Percentiles rank a stretch among this genome's conserved stretches.
phyloP scores from a whole-genome alignment of 1,139 yeast genomes.

The Kodamaea alishanica region DNA sequence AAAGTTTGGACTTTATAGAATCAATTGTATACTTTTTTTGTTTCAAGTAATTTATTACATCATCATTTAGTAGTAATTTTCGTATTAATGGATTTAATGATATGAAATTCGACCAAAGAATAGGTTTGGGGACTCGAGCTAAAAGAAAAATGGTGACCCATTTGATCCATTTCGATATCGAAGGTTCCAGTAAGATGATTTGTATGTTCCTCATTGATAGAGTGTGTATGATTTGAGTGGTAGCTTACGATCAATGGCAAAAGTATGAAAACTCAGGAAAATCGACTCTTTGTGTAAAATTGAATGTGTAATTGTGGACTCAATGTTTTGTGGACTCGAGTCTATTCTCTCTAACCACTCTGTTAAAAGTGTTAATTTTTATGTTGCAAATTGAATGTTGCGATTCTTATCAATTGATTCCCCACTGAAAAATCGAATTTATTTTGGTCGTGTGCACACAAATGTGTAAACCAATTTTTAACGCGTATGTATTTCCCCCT shows the following conservation, averaged over 20 bases:
- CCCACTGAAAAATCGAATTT: too few relatives aligned
- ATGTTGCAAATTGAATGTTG: too few relatives aligned
- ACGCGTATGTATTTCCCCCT: too few relatives aligned
- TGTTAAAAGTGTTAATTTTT: too few relatives aligned
- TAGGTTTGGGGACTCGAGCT: conserved; percentile 25
- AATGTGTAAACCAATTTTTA: too few relatives aligned
- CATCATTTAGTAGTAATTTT: conserved; percentile 3
- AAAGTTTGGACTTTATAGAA: background rate
- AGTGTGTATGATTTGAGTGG: background rate
- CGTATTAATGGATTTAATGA: conserved; percentile 32
- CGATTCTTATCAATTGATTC: too few relatives aligned
- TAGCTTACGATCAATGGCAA: background rate
- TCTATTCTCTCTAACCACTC: too few relatives aligned
- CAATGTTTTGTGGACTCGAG: too few relatives aligned
- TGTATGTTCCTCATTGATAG: conserved; percentile 14
- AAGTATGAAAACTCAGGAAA: too few relatives aligned
- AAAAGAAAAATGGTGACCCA: conserved; percentile 28
- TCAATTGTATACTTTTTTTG: background rate
- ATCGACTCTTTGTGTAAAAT: too few relatives aligned
- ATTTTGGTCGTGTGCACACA: too few relatives aligned
- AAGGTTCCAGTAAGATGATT: conserved; percentile 3
- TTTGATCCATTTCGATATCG: conserved; percentile 26
- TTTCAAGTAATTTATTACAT: background rate
- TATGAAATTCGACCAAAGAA: conserved; percentile 32
- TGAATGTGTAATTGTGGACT: too few relatives aligned